Evolutionary conservation across 139 green algal genomes (phyloP).

Genomic region (Volvox africanus): DNA sequence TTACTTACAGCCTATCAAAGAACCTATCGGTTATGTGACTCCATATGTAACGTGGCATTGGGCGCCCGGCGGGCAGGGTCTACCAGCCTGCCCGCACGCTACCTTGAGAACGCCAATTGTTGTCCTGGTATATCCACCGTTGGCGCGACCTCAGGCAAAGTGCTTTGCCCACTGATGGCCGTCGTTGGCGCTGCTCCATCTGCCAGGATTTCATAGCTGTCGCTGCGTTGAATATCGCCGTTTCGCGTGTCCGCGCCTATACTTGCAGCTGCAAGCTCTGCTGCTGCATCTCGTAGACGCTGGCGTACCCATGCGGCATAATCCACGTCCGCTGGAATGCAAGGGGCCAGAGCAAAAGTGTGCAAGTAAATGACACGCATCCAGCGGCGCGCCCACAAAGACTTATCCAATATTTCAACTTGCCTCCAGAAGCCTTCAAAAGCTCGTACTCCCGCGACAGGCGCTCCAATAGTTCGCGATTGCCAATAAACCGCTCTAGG

Average conservation of each 20-base stretch:
- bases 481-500: background rate
- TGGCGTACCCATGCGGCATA: constrained; percentile 48
- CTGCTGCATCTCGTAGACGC: constrained; percentile 41
- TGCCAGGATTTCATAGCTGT: background rate
- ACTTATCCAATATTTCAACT: background rate
- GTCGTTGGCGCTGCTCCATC: background rate
- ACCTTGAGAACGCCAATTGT: constrained; percentile 13
- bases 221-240: background rate
- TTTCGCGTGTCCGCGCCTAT: background rate
- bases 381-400: no score
- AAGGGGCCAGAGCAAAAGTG: background rate
- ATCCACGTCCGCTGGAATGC: constrained; percentile 32
- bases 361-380: background rate
- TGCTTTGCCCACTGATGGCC: background rate
- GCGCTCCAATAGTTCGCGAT: constrained; percentile 24
- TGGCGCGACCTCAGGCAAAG: background rate
- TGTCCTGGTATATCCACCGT: background rate
- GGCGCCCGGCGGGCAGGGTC: no score
- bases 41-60: no score
- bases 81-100: background rate
- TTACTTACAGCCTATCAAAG: no score
- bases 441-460: constrained; percentile 45
- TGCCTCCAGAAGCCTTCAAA: constrained; percentile 35
- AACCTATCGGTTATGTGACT: no score
- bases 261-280: background rate